phyloP scores from a whole-genome alignment of 345 rosid genomes.

The Microthlaspi erraticum region DNA sequence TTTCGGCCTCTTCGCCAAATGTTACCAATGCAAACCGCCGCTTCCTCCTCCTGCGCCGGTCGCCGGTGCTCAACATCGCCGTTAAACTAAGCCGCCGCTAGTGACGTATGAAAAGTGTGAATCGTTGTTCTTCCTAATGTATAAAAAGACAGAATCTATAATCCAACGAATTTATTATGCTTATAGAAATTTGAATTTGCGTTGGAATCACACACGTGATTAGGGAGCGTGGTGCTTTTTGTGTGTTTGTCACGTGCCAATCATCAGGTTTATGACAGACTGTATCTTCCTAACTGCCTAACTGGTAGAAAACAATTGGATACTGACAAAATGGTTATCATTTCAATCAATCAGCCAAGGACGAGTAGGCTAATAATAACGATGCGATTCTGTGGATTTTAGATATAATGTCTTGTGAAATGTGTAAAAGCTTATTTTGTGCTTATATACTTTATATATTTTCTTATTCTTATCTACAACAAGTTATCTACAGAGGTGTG shows the following conservation, averaged over 20 bases:
- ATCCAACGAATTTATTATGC: background rate
- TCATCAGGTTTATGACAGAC: conserved; percentile 28
- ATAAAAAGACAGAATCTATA: conserved; percentile 16
- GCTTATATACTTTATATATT: background rate
- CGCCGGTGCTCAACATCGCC: conserved; percentile 44
- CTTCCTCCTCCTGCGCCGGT: conserved; percentile 41
- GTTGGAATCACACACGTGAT: conserved; percentile 20
- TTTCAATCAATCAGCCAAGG: conserved; percentile 31
- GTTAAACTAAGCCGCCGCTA: conserved; percentile 37
- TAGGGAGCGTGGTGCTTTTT: conserved; percentile 8
- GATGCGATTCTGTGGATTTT: background rate
- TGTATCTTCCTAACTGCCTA: conserved; percentile 8
- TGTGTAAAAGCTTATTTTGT: background rate
- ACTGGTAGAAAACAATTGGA: conserved; percentile 30
- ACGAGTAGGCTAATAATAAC: too few relatives aligned
- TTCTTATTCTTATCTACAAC: conserved; percentile 1
- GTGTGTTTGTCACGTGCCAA: conserved; percentile 25
- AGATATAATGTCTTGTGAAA: background rate
- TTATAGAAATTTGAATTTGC: background rate
- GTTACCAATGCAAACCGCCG: conserved; percentile 91
- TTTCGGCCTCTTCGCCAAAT: conserved; percentile 90
- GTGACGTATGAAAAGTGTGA: conserved; percentile 26
- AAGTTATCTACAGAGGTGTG: conserved; percentile 8
- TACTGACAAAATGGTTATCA: conserved; percentile 26
- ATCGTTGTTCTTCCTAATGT: background rate